A percentile compares a stretch with the other conserved stretches of the same genome.
phyloP scores from a whole-genome alignment of 805 yeast species.

The Kuraishia floccosa region DNA sequence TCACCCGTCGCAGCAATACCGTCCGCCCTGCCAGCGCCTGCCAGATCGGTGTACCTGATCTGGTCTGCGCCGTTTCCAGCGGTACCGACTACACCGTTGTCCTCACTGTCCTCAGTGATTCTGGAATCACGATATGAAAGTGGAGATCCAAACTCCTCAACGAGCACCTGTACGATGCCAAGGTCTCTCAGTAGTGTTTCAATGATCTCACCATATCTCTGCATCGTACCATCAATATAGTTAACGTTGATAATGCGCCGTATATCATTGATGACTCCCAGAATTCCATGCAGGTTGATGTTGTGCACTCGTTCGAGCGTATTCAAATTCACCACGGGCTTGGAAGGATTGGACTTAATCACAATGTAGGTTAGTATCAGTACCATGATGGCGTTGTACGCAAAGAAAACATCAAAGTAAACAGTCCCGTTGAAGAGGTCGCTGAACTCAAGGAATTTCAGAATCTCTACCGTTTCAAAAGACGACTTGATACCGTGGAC shows the following conservation, averaged over 20 bases:
- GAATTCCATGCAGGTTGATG: slow-evolving; percentile 15
- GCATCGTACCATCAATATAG: slow-evolving; percentile 28
- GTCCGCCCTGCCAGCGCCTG: no score
- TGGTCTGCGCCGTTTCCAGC: no score
- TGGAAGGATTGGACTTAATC: slow-evolving; percentile 7
- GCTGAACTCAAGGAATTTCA: slow-evolving; percentile 20
- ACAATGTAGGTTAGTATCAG: slow-evolving; percentile 21
- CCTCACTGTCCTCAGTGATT: no score
- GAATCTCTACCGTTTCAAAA: slow-evolving; percentile 23
- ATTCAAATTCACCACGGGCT: slow-evolving; percentile 14
- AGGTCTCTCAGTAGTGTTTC: slow-evolving; percentile 29
- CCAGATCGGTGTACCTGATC: no score
- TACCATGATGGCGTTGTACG: slow-evolving; percentile 21
- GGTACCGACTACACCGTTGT: no score
- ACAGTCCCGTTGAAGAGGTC: slow-evolving; percentile 24
- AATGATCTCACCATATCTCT: slow-evolving; percentile 27
- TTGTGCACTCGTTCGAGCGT: slow-evolving; percentile 13
- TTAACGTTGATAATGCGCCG: slow-evolving; percentile 19
- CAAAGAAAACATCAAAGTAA: slow-evolving; percentile 22
- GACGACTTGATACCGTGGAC: slow-evolving; percentile 29
- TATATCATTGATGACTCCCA: slow-evolving; percentile 20
- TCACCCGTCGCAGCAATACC: neutral
- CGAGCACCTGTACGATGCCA: slow-evolving; percentile 21
- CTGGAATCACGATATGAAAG: neutral
- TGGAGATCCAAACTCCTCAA: slow-evolving; percentile 9